Base-by-base conservation (phyloP, 2,329 filamentous ascomycete genomes). In the Nothophoma quercina region DNA sequence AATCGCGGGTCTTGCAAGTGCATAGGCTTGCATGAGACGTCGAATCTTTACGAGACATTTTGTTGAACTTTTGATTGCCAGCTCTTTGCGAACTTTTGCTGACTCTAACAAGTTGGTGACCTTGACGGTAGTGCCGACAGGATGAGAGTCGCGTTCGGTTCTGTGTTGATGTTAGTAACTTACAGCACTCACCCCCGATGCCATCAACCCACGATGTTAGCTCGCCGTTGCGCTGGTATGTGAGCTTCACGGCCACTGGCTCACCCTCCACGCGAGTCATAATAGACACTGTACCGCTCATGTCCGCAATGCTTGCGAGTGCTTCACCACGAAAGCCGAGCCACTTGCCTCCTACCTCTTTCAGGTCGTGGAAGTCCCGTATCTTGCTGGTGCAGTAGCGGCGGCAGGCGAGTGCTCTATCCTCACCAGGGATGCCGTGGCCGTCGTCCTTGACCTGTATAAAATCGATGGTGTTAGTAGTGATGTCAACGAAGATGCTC, bases 251-350 rank as follows among this genome's bases (percentile, higher is more conserved):
- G 1, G 85, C 89, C 6, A 88, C 79, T 1, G 80, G 70, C 55
- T 91, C 88, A 2, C 79, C 79, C 25, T 82, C 76, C 2, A 85
- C 84, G 56, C 84, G 83, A 3, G 89, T 92, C 12, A 80, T 88
- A 42, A 92, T 75, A 7, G 74, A 77, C 34, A 92, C 53, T 2
- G 68, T 74, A 3, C 79, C 77, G 29, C 84, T 85, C 51, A 90
- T 68, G 33, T 82, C 79, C 53, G 84, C 87, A 52, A 82, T 80
- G 69, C 85, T 86, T 30, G 88, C 87, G 54, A 93, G 75, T 13
- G 89, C 89, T 65, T 91, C 85, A 16, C 90, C 90, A 28, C 90
- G 83, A 65, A 93, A 93, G 2, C 90, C 90, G n/a, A 93, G 79
- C 25, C 81, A 87, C 34, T 75, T 78, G 1, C 83, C 81, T 7